Percentiles rank a stretch among this genome's conserved stretches.
Conservation (phyloP, 306 rosid genomes). For the Rosa rugosa region DNA sequence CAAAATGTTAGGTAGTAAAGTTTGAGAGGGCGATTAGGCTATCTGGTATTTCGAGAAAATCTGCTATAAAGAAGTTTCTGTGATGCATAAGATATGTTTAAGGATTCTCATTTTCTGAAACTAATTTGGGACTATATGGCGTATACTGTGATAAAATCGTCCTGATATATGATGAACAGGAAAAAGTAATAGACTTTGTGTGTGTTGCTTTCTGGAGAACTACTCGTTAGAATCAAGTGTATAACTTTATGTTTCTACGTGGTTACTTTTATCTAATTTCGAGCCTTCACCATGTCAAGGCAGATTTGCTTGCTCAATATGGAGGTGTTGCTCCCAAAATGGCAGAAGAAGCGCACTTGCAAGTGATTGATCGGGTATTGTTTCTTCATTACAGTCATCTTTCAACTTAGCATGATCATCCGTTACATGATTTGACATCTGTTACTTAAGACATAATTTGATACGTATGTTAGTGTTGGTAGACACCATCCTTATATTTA, state of each 20-base stretch:
- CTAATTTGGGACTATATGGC: neutral
- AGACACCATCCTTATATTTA: neutral
- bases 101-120: neutral
- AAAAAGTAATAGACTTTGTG: neutral
- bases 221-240: neutral
- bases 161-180: neutral
- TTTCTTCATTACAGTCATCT: neutral
- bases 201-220: neutral
- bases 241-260: neutral
- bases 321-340: slow-evolving; percentile 98
- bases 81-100: neutral
- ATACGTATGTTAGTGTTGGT: neutral
- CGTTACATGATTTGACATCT: neutral
- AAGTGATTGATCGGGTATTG: slow-evolving; percentile 78
- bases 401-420: neutral
- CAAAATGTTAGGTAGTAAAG: neutral
- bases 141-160: neutral
- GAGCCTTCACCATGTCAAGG: slow-evolving; percentile 52
- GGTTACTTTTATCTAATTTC: slow-evolving; percentile 14
- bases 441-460: neutral
- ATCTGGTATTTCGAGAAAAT: neutral
- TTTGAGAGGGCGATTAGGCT: neutral
- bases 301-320: slow-evolving; percentile 76
- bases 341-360: slow-evolving; percentile 95
- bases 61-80: neutral